Evolutionary conservation across 768 basidiomycete genomes (phyloP).

Genomic region (Ramaria sp.): DNA sequence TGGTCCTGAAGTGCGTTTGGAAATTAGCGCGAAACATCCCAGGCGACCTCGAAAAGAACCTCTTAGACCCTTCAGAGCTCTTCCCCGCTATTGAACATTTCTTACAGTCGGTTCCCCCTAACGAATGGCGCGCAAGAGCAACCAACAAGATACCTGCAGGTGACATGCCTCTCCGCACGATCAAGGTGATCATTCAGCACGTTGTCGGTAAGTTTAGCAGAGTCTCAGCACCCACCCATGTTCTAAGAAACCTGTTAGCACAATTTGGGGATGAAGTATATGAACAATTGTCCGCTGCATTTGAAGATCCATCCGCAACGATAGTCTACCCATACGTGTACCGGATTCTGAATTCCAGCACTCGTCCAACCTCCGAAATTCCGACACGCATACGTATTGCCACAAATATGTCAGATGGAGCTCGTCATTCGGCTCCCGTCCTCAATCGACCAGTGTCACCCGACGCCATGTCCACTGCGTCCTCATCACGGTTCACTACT

Average conservation of each 20-base stretch:
- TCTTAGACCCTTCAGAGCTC: slow-evolving; percentile 78
- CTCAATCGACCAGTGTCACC: slow-evolving; percentile 68
- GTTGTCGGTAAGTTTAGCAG: slow-evolving; percentile 66
- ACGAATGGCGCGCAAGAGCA: slow-evolving; percentile 90
- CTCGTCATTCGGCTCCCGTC: slow-evolving; percentile 37
- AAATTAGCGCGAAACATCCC: slow-evolving; percentile 93
- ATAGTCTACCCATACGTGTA: slow-evolving; percentile 95
- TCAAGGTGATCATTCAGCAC: slow-evolving; percentile 97
- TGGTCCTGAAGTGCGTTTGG: slow-evolving; percentile 96
- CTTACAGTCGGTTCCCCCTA: slow-evolving; percentile 85
- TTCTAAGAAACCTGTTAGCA: slow-evolving; percentile 30
- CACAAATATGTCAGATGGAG: slow-evolving; percentile 1
- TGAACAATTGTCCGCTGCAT: slow-evolving; percentile 79
- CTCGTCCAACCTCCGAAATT: slow-evolving; percentile 32
- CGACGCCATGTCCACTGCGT: slow-evolving; percentile 41
- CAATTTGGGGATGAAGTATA: slow-evolving; percentile 86
- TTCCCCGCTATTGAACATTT: slow-evolving; percentile 93
- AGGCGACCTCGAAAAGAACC: slow-evolving; percentile 72
- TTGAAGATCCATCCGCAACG: slow-evolving; percentile 95
- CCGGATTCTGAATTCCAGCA: slow-evolving; percentile 70
- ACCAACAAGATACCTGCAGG: slow-evolving; percentile 89
- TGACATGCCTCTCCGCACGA: slow-evolving; percentile 94
- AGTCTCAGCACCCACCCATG: not conserved
- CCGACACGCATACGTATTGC: slow-evolving; percentile 13
- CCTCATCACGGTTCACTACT: slow-evolving; percentile 25